These are phyloP conservation scores for Metschnikowia henanensis DNA, from an alignment of 805 yeast genomes.

Conservation along the genomic window DNA sequence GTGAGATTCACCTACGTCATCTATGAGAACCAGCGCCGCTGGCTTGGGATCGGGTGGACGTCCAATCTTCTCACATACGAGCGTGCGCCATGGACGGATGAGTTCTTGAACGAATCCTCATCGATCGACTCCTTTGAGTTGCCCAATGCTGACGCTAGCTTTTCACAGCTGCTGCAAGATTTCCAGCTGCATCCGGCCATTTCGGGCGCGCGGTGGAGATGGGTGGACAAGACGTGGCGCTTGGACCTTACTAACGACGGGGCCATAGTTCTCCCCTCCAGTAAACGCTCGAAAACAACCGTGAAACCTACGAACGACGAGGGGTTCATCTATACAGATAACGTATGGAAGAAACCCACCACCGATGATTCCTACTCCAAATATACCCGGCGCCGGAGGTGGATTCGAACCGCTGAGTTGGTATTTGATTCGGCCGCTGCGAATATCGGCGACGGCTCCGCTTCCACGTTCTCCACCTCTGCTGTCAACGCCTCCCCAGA, in stretches of 20 bases:
- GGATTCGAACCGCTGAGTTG: constrained; percentile 94
- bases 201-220: constrained; percentile 82
- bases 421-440: constrained; percentile 35
- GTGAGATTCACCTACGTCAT: constrained; percentile 89
- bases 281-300: constrained; percentile 53
- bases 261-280: constrained; percentile 66
- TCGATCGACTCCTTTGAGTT: constrained; percentile 75
- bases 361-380: constrained; percentile 86
- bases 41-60: constrained; percentile 99
- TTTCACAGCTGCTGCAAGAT: constrained; percentile 30
- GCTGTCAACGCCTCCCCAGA: constrained; percentile 5
- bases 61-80: constrained; percentile 87
- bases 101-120: constrained; percentile 82
- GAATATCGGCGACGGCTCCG: constrained; percentile 7
- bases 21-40: constrained; percentile 92
- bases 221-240: constrained; percentile 95
- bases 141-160: constrained; percentile 61
- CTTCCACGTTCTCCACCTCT: constrained; percentile 5
- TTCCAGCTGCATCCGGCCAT: constrained; percentile 30
- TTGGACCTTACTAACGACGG: constrained; percentile 89
- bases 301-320: constrained; percentile 79
- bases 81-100: constrained; percentile 97
- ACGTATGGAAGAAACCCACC: constrained; percentile 90
- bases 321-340: constrained; percentile 87
- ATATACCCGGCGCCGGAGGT: constrained; percentile 91